Evolutionary conservation across 495 filamentous ascomycete species (phyloP), one percentile per base, ranked within the genome.

Genomic region (Penicillium maclennaniae): DNA sequence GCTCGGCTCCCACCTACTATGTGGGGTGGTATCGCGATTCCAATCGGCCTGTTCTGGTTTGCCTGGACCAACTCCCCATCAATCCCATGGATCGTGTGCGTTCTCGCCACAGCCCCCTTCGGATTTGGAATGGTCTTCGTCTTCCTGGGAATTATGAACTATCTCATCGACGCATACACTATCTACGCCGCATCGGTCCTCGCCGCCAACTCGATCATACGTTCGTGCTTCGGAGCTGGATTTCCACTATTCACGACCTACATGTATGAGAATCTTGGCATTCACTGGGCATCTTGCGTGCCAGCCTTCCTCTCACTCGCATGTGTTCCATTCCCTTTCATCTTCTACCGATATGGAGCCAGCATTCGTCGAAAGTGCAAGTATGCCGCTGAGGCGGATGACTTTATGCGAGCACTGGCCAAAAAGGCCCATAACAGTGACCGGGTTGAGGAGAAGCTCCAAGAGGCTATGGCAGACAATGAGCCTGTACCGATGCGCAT

Each of bases 221-320:
- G 79, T 9, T 77, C 71, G 3, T 45, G 70, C 20, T 88, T 90
- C 54, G 87, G 87, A 40, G 83, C 85, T 10, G 83, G 76, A 0
- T 90, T 91, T 66, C 87, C 87, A 0, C 73, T 91, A 0, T 89
- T 91, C 67, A 88, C 86, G 0, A 79, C 77, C 0, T 67, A 83
- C 47, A 84, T 89, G 82, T 90, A 86, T 67, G 42, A 68, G 3
- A 73, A 79, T 53, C 75, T 91, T 0, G 86, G 87, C 47, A 80
- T 84, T 44, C 84, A 89, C 63, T 89, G 86, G 87, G 87, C 85
- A 7, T 82, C 77, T n/a, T 79, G 78, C 4, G 72, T 91, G 26
- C 85, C 85, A 1, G 87, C 84, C 0, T 88, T 89, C 62, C 70
- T 90, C 5, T 77, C 83, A 1, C 60, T 89, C 16, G 72, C 68